These are phyloP conservation scores for Mucor piriformis DNA, from an alignment of 371 early-diverging fungal species.

Conservation along the genomic window DNA sequence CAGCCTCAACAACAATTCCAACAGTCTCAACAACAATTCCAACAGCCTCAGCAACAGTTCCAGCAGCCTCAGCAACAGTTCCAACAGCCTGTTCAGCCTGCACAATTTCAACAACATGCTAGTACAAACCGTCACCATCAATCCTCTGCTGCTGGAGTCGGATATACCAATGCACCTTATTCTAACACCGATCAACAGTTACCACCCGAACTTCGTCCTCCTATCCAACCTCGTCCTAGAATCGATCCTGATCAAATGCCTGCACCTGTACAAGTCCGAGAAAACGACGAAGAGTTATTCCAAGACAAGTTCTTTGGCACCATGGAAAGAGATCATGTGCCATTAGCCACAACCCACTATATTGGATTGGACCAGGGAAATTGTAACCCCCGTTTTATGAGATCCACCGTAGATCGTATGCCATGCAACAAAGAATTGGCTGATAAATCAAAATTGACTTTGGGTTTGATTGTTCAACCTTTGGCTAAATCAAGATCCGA, in stretches of 20 bases:
- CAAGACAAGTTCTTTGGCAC: slow-evolving; percentile 77
- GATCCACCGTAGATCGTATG: slow-evolving; percentile 87
- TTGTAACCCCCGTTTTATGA: slow-evolving; percentile 90
- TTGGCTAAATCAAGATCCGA: slow-evolving; percentile 79
- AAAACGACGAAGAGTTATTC: slow-evolving; percentile 77
- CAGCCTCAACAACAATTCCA: slow-evolving; percentile 6
- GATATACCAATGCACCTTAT: slow-evolving; percentile 42
- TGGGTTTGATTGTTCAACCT: slow-evolving; percentile 93
- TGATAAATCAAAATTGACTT: slow-evolving; percentile 77
- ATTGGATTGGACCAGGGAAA: slow-evolving; percentile 94
- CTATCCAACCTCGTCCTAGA: slow-evolving; percentile 60
- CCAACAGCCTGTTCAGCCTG: slow-evolving; percentile 10
- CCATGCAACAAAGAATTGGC: slow-evolving; percentile 86
- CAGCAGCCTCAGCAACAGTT: slow-evolving; percentile 14
- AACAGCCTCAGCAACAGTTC: slow-evolving; percentile 5
- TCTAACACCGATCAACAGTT: slow-evolving; percentile 37
- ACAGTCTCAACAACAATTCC: slow-evolving; percentile 1
- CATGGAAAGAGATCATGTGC: slow-evolving; percentile 68
- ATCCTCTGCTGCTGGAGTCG: slow-evolving; percentile 38
- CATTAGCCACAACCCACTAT: slow-evolving; percentile 86
- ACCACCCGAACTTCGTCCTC: slow-evolving; percentile 42
- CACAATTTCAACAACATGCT: slow-evolving; percentile 2
- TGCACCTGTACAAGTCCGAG: slow-evolving; percentile 87
- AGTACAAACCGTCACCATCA: slow-evolving; percentile 11
- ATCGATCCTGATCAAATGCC: slow-evolving; percentile 97